Evolutionary conservation across 805 yeast genomes (phyloP).

Genomic region (Candida nemodendra): DNA sequence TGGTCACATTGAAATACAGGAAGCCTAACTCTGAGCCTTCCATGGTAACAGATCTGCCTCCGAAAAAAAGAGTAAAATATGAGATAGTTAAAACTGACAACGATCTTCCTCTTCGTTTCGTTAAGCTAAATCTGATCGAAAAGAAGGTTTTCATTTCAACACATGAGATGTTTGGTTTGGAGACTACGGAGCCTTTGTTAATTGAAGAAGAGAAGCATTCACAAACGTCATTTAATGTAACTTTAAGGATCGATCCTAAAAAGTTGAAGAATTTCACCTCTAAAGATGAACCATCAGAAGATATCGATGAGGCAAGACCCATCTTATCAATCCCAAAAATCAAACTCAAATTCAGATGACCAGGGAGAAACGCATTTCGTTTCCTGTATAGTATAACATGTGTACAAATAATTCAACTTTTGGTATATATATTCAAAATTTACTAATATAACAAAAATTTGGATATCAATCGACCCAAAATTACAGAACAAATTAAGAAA

Average conservation of each 20-base stretch:
- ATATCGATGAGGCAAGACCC: neutral
- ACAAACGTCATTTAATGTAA: slow-evolving; percentile 5
- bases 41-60: neutral
- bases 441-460: no score
- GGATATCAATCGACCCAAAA: no score
- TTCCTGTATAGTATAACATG: no score
- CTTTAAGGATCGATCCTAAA: slow-evolving; percentile 11
- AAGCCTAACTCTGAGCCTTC: neutral
- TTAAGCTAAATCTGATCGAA: slow-evolving; percentile 29
- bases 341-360: slow-evolving; percentile 20
- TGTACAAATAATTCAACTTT: neutral
- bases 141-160: slow-evolving; percentile 27
- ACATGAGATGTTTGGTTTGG: slow-evolving; percentile 23
- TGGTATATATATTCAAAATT: no score
- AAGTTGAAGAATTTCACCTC: slow-evolving; percentile 2
- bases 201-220: neutral
- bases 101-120: slow-evolving; percentile 34
- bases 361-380: no score
- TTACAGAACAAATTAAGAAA: no score
- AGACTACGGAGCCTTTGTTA: neutral
- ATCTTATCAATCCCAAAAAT: slow-evolving; percentile 14
- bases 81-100: slow-evolving; percentile 21
- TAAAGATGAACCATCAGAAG: slow-evolving; percentile 1
- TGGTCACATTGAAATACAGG: slow-evolving; percentile 18
- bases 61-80: slow-evolving; percentile 18